Conservation (phyloP, 1,284 basidiomycete species). For the Xerocomus subilludens region DNA sequence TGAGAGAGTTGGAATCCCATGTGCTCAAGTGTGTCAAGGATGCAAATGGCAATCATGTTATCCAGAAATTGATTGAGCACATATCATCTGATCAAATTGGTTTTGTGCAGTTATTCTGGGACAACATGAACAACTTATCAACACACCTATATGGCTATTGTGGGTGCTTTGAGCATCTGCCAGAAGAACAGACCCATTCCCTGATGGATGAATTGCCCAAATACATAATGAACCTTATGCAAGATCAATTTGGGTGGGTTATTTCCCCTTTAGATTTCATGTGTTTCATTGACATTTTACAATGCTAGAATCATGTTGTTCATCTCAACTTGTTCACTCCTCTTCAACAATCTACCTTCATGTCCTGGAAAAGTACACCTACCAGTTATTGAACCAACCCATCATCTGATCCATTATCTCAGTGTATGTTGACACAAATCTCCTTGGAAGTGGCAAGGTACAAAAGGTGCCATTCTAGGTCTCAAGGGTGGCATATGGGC, state of each 20-base stretch:
- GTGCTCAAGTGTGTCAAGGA: slow-evolving; percentile 92
- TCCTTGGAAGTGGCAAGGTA: slow-evolving; percentile 83
- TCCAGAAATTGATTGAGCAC: slow-evolving; percentile 88
- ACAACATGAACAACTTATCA: slow-evolving; percentile 86
- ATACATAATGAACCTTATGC: slow-evolving; percentile 77
- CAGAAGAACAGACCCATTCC: slow-evolving; percentile 72
- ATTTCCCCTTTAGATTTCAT: not conserved
- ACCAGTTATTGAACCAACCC: too few species aligned
- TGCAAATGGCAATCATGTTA: slow-evolving; percentile 95
- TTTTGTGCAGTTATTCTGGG: slow-evolving; percentile 83
- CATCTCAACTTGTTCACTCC: slow-evolving; percentile 91
- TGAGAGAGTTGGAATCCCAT: slow-evolving; percentile 84
- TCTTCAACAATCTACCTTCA: slow-evolving; percentile 33
- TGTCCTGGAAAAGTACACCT: slow-evolving; percentile 52
- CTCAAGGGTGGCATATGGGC: slow-evolving; percentile 92
- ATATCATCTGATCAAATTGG: slow-evolving; percentile 79
- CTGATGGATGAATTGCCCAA: slow-evolving; percentile 89
- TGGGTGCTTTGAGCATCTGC: slow-evolving; percentile 90
- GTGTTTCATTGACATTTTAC: slow-evolving; percentile 22
- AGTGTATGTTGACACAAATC: slow-evolving; percentile 92
- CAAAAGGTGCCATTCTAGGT: slow-evolving; percentile 85
- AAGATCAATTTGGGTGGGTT: slow-evolving; percentile 85
- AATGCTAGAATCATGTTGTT: slow-evolving; percentile 87
- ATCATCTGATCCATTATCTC: slow-evolving; percentile 19
- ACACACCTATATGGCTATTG: slow-evolving; percentile 96